Base-by-base conservation (phyloP, 2,329 filamentous ascomycete species). In the Fusarium neocosmosporiellum region DNA sequence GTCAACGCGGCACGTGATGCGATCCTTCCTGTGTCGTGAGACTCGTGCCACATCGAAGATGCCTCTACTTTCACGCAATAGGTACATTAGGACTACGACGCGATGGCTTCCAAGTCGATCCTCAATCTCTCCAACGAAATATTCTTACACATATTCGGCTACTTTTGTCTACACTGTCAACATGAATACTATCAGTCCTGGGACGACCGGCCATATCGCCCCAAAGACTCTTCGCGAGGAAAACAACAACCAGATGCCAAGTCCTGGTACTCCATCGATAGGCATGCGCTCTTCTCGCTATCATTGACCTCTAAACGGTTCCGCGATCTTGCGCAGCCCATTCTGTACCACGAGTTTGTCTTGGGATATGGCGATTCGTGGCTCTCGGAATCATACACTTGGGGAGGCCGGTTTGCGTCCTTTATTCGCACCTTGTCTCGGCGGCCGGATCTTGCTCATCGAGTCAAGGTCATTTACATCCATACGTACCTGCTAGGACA, bases 261-360 rank as follows among this genome's bases (percentile, higher is more conserved):
- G 11, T 59, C 67, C 3, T 63, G 53, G 53, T 65, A 63, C 29
- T 41, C 36, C 1, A 14, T 67, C 9, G n/a, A 65, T 1, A 54
- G 60, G 10, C 39, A 62, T 2, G 8, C 53, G 3, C 53, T 71
- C 7, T 61, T 43, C n/a, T 67, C 60, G 4, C 57, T 64, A 7
- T 64, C 50, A 2, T 10, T 65, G 6, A n/a, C 46, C 1, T 72
- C 63, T 0, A 65, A 6, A 39, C 7, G 33, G 2, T 24, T 65
- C 27, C 31, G 24, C 16, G 24, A 39, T 16, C n/a, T 70, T 36
- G 53, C 64, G 1, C 57, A 67, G 6, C 54, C 55, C 4, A 18
- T 63, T 1, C 6, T 67, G 9, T 36, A 69, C 22, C 61, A 64
- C 10, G 62, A 72, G n/a, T 71, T 72, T 16, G 59, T 55, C 18